A percentile compares a stretch with the other conserved stretches of the same genome.
These are phyloP conservation scores for Backusella morwellensis DNA, from an alignment of 192 early-diverging fungal genomes.

Conservation along the genomic window DNA sequence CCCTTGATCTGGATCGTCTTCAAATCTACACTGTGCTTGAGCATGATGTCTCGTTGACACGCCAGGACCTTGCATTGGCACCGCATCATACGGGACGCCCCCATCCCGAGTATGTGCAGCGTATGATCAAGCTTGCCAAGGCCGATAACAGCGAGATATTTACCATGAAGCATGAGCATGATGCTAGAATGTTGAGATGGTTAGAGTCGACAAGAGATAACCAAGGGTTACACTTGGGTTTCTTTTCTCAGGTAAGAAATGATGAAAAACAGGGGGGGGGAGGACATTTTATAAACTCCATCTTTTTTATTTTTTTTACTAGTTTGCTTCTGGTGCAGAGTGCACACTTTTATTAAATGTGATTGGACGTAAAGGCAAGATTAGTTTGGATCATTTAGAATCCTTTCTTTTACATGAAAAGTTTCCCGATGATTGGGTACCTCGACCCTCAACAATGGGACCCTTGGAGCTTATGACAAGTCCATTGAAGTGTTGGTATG, in stretches of 20 bases:
- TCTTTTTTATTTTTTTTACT: background rate
- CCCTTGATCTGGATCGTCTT: background rate
- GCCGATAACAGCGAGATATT: background rate
- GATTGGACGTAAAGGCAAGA: slow-evolving; percentile 9
- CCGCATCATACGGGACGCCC: background rate
- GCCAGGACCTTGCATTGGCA: background rate
- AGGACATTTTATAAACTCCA: background rate
- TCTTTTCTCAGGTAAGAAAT: slow-evolving; percentile 8
- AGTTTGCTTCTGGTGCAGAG: background rate
- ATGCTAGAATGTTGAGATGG: slow-evolving; percentile 3
- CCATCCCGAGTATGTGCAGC: background rate
- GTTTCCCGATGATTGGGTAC: slow-evolving; percentile 8
- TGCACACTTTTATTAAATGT: slow-evolving; percentile 6
- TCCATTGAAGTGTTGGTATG: slow-evolving; percentile 3
- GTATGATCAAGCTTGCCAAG: background rate
- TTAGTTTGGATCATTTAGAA: background rate
- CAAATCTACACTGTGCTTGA: background rate
- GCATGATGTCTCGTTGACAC: slow-evolving; percentile 9
- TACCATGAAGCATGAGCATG: background rate
- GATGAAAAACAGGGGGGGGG: background rate
- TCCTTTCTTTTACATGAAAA: slow-evolving; percentile 5
- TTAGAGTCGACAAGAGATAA: slow-evolving; percentile 3
- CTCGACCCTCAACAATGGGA: background rate
- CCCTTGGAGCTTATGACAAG: background rate
- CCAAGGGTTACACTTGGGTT: background rate